Base-by-base conservation (phyloP, 345 rosid species). In the Barbarea vulgaris region DNA sequence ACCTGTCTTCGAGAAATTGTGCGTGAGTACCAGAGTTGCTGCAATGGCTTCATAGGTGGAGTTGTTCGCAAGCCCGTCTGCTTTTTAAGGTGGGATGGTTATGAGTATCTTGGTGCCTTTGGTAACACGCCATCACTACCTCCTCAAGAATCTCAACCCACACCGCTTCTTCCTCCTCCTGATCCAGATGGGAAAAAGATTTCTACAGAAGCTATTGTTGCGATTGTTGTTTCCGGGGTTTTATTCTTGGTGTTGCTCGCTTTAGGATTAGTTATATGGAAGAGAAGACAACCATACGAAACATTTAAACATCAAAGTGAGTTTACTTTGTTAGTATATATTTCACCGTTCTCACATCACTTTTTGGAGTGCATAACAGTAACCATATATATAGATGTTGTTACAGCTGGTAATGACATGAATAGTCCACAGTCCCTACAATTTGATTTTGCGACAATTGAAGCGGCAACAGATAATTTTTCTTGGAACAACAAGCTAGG, bases 81-180 rank as follows among this genome's bases (percentile, higher is more conserved):
- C 52, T 74, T 57, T 57, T 66, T 74, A 13, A 41, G 50, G 56
- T 74, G 78, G 78, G 78, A 74, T 13, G 42, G 31, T 66, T 74
- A 18, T 66, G 14, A 9, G 0, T 74, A 44, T 48, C 42, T 27
- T 33, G 67, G 51, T 66, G 78, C 73, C 60, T 74, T 74, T 57
- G 66, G 28, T 34, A 25, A 36, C 67, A 74, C 31, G 3, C 18
- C 54, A 28, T 14, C 58, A 0, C 7, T 5, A 33, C 58, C 54
- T 64, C 55, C 69, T 25, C 39, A 27, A 28, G 24, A 11, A 21
- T 64, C 69, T 64, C 54, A 42, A 44, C 69, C 57, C 2, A 8
- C 39, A 5, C 51, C 53, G 5, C 69, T 28, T 50, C 17, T 22
- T 62, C 34, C 36, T 30, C 5, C 61, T 30, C 22, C 24, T 46